These are phyloP conservation scores for Parastagonospora nodorum DNA, from an alignment of 2,329 filamentous ascomycete species.

Conservation along the genomic window DNA sequence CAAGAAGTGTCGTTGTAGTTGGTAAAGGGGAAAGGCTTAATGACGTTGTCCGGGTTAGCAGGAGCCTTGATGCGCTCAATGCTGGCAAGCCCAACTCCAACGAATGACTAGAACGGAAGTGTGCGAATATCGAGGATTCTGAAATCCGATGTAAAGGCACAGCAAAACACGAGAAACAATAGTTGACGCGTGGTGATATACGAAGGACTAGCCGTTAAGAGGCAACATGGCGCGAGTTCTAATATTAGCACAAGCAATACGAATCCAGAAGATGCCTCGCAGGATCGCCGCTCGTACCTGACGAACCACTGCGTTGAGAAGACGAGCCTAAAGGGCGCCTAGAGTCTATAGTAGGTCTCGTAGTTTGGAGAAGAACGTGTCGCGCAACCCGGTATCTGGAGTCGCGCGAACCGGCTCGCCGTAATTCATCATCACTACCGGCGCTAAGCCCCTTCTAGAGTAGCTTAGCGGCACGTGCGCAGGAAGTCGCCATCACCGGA, in stretches of 20 bases:
- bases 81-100: background rate
- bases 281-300: background rate
- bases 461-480: no score
- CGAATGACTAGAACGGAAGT: background rate
- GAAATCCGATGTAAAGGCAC: background rate
- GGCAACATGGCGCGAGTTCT: background rate
- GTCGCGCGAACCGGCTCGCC: no score
- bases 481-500: no score
- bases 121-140: background rate
- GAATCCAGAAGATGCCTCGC: background rate
- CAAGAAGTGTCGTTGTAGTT: background rate
- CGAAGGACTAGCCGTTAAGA: background rate
- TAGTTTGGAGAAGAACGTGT: no score
- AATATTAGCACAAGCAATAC: constrained; percentile 1
- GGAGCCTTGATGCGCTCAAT: background rate
- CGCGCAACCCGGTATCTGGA: no score
- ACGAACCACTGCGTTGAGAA: background rate
- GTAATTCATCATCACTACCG: no score
- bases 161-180: background rate
- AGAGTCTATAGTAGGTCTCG: background rate
- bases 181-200: background rate
- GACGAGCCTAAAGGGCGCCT: background rate
- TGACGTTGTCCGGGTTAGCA: background rate
- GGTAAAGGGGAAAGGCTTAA: background rate
- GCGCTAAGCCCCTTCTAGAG: no score